Evolutionary conservation across 768 basidiomycete species (phyloP).

Genomic region (Pholiota molesta): DNA sequence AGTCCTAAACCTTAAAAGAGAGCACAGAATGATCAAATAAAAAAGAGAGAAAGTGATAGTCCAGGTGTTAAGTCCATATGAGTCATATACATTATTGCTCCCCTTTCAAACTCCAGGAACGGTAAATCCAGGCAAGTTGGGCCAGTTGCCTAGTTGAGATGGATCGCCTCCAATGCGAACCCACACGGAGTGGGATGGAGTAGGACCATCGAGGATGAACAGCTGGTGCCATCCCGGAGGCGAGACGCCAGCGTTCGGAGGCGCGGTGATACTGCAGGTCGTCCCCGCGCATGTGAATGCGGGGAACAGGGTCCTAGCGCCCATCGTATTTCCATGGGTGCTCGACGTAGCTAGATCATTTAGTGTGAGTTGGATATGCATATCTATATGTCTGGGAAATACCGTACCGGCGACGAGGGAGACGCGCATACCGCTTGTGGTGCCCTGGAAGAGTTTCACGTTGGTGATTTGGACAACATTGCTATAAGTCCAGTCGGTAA

Average conservation of each 20-base stretch:
- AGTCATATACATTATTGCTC: not conserved
- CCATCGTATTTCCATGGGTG: conserved; percentile 81
- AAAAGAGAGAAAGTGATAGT: not conserved
- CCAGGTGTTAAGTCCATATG: not conserved
- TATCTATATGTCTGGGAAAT: not conserved
- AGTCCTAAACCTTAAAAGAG: not conserved
- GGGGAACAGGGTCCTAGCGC: conserved; percentile 72
- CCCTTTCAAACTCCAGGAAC: conserved; percentile 52
- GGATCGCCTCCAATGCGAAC: conserved; percentile 84
- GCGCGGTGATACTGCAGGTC: conserved; percentile 72
- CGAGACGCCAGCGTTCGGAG: conserved; percentile 66
- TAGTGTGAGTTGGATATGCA: not conserved
- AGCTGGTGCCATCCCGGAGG: conserved; percentile 82
- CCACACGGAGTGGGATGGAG: conserved; percentile 75
- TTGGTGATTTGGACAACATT: conserved; percentile 55
- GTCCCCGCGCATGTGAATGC: conserved; percentile 68
- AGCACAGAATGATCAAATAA: not conserved
- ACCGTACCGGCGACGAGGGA: conserved; percentile 67
- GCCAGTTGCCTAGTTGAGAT: conserved; percentile 71
- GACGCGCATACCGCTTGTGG: conserved; percentile 47
- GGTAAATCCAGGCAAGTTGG: conserved; percentile 66
- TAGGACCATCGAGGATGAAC: conserved; percentile 78
- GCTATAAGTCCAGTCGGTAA: conserved; percentile 66
- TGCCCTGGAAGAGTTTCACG: conserved; percentile 47
- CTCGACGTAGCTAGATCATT: conserved; percentile 60